Evolutionary conservation across 305 asterid genomes (phyloP).

Genomic region (Rubia tinctorum): DNA sequence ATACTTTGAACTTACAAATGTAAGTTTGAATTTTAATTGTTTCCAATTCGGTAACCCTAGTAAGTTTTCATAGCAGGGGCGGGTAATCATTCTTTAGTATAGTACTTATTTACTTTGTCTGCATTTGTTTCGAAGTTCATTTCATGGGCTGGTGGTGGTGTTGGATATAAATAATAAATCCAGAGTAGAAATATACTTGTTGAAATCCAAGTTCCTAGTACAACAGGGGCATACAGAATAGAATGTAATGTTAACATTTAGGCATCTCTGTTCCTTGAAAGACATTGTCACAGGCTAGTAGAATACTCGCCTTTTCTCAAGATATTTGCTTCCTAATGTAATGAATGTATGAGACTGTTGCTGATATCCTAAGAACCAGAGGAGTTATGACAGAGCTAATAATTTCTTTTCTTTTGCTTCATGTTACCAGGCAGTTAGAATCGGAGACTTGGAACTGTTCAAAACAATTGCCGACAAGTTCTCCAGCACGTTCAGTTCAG

Average conservation of each 20-base stretch:
- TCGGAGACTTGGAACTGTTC: slow-evolving; percentile 89
- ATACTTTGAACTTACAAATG: slow-evolving; percentile 96
- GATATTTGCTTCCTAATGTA: neutral
- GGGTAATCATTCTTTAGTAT: neutral
- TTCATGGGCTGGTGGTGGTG: neutral
- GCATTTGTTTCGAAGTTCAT: neutral
- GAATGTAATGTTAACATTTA: neutral
- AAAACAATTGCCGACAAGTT: slow-evolving; percentile 76
- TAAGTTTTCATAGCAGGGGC: neutral
- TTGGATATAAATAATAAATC: neutral
- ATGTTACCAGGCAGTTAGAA: slow-evolving; percentile 75
- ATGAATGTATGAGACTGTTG: neutral
- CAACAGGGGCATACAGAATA: neutral
- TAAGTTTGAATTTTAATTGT: slow-evolving; percentile 31
- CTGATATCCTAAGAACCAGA: neutral
- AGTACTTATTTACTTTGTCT: neutral
- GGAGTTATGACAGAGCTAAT: neutral
- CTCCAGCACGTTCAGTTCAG: slow-evolving; percentile 61
- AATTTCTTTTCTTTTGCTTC: neutral
- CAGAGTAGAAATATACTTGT: neutral
- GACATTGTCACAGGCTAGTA: no score
- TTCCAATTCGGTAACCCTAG: neutral
- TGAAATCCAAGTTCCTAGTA: neutral
- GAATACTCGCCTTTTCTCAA: no score
- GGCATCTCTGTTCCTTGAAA: neutral